Conservation (phyloP, 495 filamentous ascomycete species). For the Penicillium canariense region DNA sequence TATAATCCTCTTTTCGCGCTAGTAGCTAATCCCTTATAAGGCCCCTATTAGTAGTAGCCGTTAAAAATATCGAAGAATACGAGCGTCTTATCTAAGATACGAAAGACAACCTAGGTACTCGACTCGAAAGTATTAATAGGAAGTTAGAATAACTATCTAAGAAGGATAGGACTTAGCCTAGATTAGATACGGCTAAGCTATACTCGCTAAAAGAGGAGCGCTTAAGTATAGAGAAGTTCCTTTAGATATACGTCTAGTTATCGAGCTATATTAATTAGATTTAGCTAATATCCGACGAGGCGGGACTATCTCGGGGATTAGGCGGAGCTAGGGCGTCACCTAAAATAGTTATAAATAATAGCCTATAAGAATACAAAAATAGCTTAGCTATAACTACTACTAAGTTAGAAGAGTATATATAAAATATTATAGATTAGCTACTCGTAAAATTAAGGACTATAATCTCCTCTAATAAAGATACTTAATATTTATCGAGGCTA, state of each 20-base stretch:
- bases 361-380: slow-evolving; percentile 39
- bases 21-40: no score
- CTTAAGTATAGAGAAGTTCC: slow-evolving; percentile 40
- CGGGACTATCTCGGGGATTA: neutral
- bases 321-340: slow-evolving; percentile 11
- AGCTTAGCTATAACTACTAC: slow-evolving; percentile 27
- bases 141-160: slow-evolving; percentile 3
- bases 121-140: neutral
- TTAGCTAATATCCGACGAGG: slow-evolving; percentile 15
- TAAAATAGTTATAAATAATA: slow-evolving; percentile 30
- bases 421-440: slow-evolving; percentile 30
- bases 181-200: slow-evolving; percentile 28
- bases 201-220: slow-evolving; percentile 37
- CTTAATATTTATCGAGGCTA: slow-evolving; percentile 32
- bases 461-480: slow-evolving; percentile 29
- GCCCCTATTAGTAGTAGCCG: no score
- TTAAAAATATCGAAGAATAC: slow-evolving; percentile 17
- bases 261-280: slow-evolving; percentile 36
- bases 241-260: slow-evolving; percentile 39
- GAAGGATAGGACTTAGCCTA: slow-evolving; percentile 7
- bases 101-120: slow-evolving; percentile 29
- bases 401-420: slow-evolving; percentile 38
- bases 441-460: slow-evolving; percentile 31
- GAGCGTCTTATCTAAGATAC: slow-evolving; percentile 30
- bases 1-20: no score